Base-by-base conservation (phyloP, 2,329 filamentous ascomycete genomes). In the Ceratocystis lukuohia region DNA sequence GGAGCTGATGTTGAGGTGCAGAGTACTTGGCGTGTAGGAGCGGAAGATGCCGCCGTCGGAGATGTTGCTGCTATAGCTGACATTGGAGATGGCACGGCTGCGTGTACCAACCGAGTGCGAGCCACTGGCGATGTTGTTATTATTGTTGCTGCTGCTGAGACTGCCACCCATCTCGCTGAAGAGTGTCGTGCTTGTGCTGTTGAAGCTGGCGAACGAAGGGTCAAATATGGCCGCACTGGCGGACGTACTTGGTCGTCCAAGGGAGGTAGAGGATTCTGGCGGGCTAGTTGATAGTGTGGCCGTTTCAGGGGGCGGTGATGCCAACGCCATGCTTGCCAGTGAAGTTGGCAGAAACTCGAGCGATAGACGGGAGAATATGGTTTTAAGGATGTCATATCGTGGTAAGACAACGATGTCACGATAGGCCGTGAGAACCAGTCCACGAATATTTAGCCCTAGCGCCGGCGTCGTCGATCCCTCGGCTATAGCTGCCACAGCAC, bases 401-500 rank as follows among this genome's bases (percentile, higher is more conserved):
- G 91, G 90, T 0, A 99, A 78, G 62, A 99, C 90, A 67, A 99
- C 85, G 22, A 84, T 86, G 74, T 99, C 94, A 64, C 94, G 86
- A 77, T 94, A 99, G 3, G 89, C 85, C 25, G 91, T 86, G 22
- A 99, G 82, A 0, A 96, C 91, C 53, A 97, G 86, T 28, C 91
- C 84, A n/a, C 93, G 85, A 0, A 97, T 88, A 71, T 97, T 92
- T 7, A 68, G 59, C 10, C 17, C 44, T 8, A 45, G 44, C 5
- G 44, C 17, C 6, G 66, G 66, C 25, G 59, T 68, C 12, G 61
- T 61, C 7, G 59, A 61, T 7, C 66, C 66, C 30, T 68, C 66
- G 10, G 64, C 56, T 22, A 66, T 61, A 12, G 67, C 67, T 45
- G 64, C 64, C 20, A 89, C 81, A 5, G 86, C 86, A 33, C 88